phyloP scores from a whole-genome alignment of 192 early-diverging fungal species.

The Podila minutissima region DNA sequence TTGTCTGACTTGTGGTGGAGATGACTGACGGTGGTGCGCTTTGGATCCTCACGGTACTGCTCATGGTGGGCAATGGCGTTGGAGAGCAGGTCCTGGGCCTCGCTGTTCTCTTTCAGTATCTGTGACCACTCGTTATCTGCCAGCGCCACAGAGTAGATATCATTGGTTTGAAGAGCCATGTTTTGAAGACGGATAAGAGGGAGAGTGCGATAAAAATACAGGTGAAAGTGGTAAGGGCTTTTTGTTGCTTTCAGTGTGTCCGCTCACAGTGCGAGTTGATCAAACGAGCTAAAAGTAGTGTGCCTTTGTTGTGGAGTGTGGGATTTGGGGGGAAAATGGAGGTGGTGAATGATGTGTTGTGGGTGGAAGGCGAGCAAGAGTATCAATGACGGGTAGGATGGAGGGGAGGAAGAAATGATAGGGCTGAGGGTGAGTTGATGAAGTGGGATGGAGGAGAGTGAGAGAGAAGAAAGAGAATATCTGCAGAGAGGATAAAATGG shows the following conservation, averaged over 20 bases:
- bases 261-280: no score
- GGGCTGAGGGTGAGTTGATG: background rate
- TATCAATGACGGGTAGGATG: background rate
- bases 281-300: no score
- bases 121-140: constrained; percentile 44
- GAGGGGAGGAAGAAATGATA: no score
- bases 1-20: constrained; percentile 3
- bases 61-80: constrained; percentile 55
- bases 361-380: background rate
- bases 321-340: background rate
- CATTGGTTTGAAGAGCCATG: constrained; percentile 38
- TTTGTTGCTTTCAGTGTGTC: background rate
- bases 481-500: background rate
- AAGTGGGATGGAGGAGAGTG: background rate
- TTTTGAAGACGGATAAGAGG: background rate
- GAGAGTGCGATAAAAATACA: background rate
- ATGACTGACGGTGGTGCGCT: constrained; percentile 54
- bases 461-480: background rate
- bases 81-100: constrained; percentile 56
- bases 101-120: constrained; percentile 48
- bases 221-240: background rate
- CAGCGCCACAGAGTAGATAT: constrained; percentile 23
- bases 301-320: background rate
- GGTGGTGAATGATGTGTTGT: background rate
- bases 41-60: constrained; percentile 52